Evolutionary conservation across 2,329 filamentous ascomycete genomes (phyloP).

Genomic region (Curvularia lunata): DNA sequence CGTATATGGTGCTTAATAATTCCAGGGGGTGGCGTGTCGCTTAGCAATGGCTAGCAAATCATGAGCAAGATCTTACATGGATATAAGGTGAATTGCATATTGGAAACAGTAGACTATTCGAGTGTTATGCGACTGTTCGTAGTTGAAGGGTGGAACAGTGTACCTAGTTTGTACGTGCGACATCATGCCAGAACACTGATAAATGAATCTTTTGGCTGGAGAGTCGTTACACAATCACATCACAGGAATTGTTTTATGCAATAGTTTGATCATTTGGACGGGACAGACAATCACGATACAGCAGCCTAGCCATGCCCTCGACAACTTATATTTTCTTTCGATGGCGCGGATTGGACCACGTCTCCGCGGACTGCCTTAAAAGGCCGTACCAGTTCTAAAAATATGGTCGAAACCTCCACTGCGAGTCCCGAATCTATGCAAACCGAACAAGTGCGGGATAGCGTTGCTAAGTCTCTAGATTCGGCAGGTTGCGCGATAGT

Average conservation of each 20-base stretch:
- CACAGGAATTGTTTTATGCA: neutral
- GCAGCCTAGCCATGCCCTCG: neutral
- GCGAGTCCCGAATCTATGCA: neutral
- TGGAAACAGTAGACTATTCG: neutral
- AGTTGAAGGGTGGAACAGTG: neutral
- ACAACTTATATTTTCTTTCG: neutral
- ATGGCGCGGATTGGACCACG: neutral
- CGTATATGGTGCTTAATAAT: constrained; percentile 5
- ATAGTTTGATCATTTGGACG: neutral
- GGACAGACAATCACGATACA: neutral
- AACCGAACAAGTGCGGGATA: too few relatives aligned
- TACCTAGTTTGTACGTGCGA: neutral
- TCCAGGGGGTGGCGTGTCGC: constrained; percentile 7
- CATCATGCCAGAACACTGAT: neutral
- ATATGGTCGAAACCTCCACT: too few relatives aligned
- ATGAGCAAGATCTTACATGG: neutral
- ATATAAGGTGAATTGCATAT: neutral
- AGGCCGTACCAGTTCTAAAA: neutral
- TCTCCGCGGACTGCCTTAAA: neutral
- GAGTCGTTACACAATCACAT: neutral
- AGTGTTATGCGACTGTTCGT: neutral
- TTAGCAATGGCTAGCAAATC: constrained; percentile 1
- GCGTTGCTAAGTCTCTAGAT: too few relatives aligned
- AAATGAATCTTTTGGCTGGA: neutral
- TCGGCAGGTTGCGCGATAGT: too few relatives aligned